These are phyloP conservation scores for Backusella psychrophila DNA, from an alignment of 192 early-diverging fungal genomes.

Conservation along the genomic window DNA sequence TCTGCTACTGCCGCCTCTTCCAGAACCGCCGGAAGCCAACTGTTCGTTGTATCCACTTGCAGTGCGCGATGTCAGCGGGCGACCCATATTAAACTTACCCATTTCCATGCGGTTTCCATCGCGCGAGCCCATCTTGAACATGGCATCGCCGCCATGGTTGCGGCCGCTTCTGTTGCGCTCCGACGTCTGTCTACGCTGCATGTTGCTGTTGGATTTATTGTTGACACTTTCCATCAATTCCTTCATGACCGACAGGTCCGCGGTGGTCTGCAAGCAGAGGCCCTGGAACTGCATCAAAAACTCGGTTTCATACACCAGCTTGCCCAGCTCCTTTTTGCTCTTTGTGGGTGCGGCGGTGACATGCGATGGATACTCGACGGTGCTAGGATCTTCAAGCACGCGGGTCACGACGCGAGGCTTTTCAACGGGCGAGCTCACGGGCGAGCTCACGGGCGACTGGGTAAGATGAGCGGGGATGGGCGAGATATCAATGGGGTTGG, in stretches of 20 bases:
- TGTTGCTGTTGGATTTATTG: background rate
- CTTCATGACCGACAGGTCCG: conserved; percentile 51
- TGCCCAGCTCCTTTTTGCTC: conserved; percentile 44
- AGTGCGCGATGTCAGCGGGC: conserved; percentile 43
- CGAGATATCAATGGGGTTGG: conserved; percentile 18
- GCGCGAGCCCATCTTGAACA: conserved; percentile 29
- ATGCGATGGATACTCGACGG: conserved; percentile 42
- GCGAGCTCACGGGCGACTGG: conserved; percentile 40
- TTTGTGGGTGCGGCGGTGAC: conserved; percentile 50
- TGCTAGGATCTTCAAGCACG: conserved; percentile 43
- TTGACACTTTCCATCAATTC: conserved; percentile 40
- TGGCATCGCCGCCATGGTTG: conserved; percentile 19
- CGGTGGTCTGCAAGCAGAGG: conserved; percentile 62
- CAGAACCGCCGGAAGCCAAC: background rate
- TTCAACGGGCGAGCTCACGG: conserved; percentile 30
- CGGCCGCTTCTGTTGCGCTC: conserved; percentile 30
- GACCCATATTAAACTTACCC: conserved; percentile 38
- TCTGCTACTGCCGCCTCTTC: conserved; percentile 37
- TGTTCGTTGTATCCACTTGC: conserved; percentile 28
- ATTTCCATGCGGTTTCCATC: conserved; percentile 31
- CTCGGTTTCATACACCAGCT: conserved; percentile 64
- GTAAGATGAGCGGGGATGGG: conserved; percentile 33
- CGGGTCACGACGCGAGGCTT: background rate
- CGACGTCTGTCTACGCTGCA: conserved; percentile 24
- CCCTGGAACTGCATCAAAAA: conserved; percentile 81